A percentile compares a stretch with the other conserved stretches of the same genome.
Evolutionary conservation across 148 eudicot species (phyloP).

Genomic region (Chenopodium formosanum): DNA sequence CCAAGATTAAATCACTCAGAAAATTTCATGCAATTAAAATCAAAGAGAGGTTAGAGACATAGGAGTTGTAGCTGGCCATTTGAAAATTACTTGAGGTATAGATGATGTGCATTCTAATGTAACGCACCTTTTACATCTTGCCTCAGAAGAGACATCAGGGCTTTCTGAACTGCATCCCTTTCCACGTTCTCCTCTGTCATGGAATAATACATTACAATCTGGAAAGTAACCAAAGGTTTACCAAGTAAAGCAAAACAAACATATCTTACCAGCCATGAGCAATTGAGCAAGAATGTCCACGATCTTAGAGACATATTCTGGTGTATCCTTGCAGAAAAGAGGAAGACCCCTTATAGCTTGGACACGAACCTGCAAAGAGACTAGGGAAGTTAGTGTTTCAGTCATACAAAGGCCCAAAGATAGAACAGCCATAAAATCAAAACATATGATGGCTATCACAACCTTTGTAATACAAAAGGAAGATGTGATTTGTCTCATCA

Average conservation of each 20-base stretch:
- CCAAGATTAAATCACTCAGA: background rate
- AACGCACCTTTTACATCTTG: slow-evolving; percentile 87
- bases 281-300: slow-evolving; percentile 91
- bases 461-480: too few relatives aligned
- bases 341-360: slow-evolving; percentile 99
- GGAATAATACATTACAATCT: slow-evolving; percentile 6
- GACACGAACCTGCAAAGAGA: slow-evolving; percentile 64
- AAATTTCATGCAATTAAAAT: background rate
- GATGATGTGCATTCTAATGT: background rate
- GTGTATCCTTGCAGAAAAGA: slow-evolving; percentile 93
- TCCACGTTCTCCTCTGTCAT: slow-evolving; percentile 89
- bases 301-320: slow-evolving; percentile 86
- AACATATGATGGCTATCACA: background rate
- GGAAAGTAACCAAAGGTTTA: slow-evolving; percentile 8
- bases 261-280: slow-evolving; percentile 76
- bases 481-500: too few relatives aligned
- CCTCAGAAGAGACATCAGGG: slow-evolving; percentile 86
- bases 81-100: background rate
- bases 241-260: background rate
- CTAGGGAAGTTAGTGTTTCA: slow-evolving; percentile 5
- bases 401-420: background rate
- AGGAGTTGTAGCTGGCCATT: background rate
- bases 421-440: background rate
- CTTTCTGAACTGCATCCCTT: slow-evolving; percentile 96
- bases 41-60: background rate